Evolutionary conservation across 2,329 filamentous ascomycete genomes (phyloP).

Genomic region (Calonectria ilicicola): DNA sequence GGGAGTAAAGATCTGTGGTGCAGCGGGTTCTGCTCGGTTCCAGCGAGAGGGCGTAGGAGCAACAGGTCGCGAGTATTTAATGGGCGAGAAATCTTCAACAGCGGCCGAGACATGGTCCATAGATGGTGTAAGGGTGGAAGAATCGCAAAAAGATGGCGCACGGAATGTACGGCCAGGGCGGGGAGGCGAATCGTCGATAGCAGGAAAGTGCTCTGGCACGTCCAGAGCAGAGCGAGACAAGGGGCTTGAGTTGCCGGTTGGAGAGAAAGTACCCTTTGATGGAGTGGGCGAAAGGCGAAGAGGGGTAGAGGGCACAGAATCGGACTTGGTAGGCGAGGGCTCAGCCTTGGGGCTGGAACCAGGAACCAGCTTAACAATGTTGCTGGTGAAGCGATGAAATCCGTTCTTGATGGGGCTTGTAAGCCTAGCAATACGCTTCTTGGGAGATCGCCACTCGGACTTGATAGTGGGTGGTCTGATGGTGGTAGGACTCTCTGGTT

Average conservation of each 20-base stretch:
- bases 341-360: conserved; percentile 34
- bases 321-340: conserved; percentile 48
- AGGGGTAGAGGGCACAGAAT: conserved; percentile 42
- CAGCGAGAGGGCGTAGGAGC: conserved; percentile 47
- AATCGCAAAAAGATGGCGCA: conserved; percentile 32
- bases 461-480: conserved; percentile 35
- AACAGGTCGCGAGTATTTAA: conserved; percentile 38
- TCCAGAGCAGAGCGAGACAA: conserved; percentile 12
- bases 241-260: conserved; percentile 27
- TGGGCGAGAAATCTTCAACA: conserved; percentile 30
- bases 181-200: conserved; percentile 24
- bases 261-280: neutral
- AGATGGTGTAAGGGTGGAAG: conserved; percentile 28
- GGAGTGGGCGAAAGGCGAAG: conserved; percentile 32
- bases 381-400: conserved; percentile 43
- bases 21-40: conserved; percentile 37
- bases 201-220: conserved; percentile 2
- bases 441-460: conserved; percentile 45
- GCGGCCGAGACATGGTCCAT: conserved; percentile 22
- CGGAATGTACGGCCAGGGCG: conserved; percentile 34
- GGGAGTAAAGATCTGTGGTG: conserved; percentile 36
- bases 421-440: conserved; percentile 44
- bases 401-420: conserved; percentile 42
- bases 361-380: conserved; percentile 46
- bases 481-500: conserved; percentile 43